Conservation (phyloP, 306 rosid genomes). For the Cucurbita ficifolia region DNA sequence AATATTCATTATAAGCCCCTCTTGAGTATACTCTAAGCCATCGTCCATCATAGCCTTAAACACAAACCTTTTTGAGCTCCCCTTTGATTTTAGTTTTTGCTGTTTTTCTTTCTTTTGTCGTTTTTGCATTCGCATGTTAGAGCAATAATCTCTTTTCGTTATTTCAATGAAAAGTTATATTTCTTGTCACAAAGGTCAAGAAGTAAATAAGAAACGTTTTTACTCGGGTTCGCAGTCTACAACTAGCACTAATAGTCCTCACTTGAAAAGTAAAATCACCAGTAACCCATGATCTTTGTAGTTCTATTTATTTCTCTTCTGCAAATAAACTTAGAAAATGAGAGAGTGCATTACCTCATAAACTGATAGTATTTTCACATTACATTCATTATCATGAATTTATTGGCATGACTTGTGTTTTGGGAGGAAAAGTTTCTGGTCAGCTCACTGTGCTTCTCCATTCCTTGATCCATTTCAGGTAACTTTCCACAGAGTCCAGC, state of each 20-base stretch:
- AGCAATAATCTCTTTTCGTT: not conserved
- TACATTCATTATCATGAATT: not conserved
- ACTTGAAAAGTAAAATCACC: not conserved
- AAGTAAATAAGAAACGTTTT: not conserved
- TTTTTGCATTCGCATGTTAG: too few relatives aligned
- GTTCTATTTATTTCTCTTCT: not conserved
- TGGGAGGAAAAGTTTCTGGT: not conserved
- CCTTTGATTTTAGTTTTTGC: not conserved
- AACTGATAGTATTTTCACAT: not conserved
- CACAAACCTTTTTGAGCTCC: too few relatives aligned
- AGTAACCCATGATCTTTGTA: too few relatives aligned
- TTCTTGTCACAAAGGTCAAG: too few relatives aligned
- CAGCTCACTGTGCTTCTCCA: not conserved
- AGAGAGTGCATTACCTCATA: not conserved
- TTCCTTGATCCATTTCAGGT: slow-evolving; percentile 43
- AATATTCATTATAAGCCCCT: too few relatives aligned
- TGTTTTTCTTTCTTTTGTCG: too few relatives aligned
- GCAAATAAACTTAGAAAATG: not conserved
- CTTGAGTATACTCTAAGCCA: too few relatives aligned
- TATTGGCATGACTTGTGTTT: not conserved
- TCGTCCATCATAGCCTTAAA: not conserved
- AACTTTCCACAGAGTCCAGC: slow-evolving; percentile 52
- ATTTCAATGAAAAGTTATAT: too few relatives aligned
- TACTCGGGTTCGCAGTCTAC: not conserved
- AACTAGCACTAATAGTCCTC: not conserved